Conservation (phyloP, 164 flowering plant species). For the Protea cynaroides region DNA sequence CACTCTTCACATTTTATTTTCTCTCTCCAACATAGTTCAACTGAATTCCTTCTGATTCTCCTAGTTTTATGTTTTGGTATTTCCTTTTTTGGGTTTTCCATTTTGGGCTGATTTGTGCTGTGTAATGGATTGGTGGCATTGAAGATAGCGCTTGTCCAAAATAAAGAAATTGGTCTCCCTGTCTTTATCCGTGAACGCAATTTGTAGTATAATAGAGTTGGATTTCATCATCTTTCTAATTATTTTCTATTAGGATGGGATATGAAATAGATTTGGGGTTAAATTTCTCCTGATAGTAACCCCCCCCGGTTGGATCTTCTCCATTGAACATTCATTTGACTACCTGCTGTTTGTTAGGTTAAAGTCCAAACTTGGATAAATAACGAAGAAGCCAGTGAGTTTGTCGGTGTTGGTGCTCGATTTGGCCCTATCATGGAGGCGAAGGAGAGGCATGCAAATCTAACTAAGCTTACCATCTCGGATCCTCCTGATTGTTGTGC, state of each 20-base stretch:
- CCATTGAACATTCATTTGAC: background rate
- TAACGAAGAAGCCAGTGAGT: conserved; percentile 36
- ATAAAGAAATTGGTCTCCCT: no score
- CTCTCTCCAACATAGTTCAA: conserved; percentile 11
- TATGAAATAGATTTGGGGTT: no score
- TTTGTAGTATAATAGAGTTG: no score
- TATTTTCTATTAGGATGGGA: no score
- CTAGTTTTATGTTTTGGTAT: background rate
- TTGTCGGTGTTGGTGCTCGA: conserved; percentile 75
- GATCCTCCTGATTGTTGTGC: conserved; percentile 68
- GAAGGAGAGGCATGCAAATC: conserved; percentile 66
- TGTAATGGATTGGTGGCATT: no score
- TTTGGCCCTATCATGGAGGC: conserved; percentile 65
- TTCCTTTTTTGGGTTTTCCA: background rate
- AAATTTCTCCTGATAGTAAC: no score
- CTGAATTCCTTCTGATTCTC: conserved; percentile 24
- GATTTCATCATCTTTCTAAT: no score
- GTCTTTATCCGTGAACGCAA: no score
- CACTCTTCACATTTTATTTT: background rate
- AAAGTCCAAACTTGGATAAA: conserved; percentile 55
- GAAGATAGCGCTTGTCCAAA: no score
- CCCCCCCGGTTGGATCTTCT: no score
- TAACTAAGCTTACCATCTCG: conserved; percentile 40
- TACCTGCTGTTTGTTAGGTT: conserved; percentile 34
- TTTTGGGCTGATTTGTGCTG: no score